A percentile compares a stretch with the other conserved stretches of the same genome.
Conservation (phyloP, 1,284 basidiomycete species). For the Cryptococcus amylolentus region DNA sequence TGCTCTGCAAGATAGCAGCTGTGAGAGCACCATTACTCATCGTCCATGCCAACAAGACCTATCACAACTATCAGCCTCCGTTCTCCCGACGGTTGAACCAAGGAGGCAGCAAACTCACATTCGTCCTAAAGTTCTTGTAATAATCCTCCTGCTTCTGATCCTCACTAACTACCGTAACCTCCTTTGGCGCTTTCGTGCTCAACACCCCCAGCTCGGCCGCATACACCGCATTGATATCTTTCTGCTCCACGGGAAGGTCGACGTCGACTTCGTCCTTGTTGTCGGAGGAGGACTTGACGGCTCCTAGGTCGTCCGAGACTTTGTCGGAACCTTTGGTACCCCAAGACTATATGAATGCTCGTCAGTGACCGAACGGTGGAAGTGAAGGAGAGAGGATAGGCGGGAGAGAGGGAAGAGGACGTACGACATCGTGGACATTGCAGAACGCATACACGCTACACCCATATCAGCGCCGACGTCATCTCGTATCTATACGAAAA, state of each 20-base stretch:
- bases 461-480: conserved; percentile 1
- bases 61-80: neutral
- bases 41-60: conserved; percentile 74
- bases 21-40: conserved; percentile 74
- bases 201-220: conserved; percentile 78
- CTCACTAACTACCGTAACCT: conserved; percentile 56
- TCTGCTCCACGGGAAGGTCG: conserved; percentile 71
- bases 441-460: conserved; percentile 60
- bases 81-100: neutral
- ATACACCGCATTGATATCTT: conserved; percentile 81
- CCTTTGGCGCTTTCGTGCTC: conserved; percentile 66
- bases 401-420: conserved; percentile 25
- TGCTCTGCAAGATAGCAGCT: conserved; percentile 60
- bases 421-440: conserved; percentile 66
- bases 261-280: conserved; percentile 67
- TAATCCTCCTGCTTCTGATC: conserved; percentile 80
- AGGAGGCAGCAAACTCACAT: conserved; percentile 51
- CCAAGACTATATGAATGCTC: conserved; percentile 54
- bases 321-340: conserved; percentile 89
- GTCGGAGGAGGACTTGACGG: conserved; percentile 56
- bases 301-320: conserved; percentile 74
- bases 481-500: conserved; percentile 4
- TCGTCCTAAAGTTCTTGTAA: conserved; percentile 79
- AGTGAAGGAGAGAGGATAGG: conserved; percentile 6
- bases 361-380: conserved; percentile 7